Conservation (phyloP, 176 grass and related monocot species). For the Rhynchospora breviuscula region DNA sequence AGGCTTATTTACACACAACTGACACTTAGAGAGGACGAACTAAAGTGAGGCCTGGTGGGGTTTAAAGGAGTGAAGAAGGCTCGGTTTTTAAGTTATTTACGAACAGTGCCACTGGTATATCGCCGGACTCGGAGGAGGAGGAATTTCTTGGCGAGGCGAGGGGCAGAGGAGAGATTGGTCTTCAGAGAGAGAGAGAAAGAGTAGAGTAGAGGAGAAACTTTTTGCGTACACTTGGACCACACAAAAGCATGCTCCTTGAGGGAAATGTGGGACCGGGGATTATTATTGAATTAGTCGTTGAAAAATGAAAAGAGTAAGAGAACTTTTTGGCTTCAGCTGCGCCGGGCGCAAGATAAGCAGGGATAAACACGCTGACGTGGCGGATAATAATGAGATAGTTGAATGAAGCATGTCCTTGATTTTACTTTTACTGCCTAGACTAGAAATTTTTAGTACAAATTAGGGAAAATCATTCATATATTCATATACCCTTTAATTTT, state of each 20-base stretch:
- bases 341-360: neutral
- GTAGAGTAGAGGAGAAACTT: neutral
- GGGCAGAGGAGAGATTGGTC: constrained; percentile 5
- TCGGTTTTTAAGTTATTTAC: constrained; percentile 31
- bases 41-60: neutral
- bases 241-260: neutral
- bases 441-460: constrained; percentile 2
- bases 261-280: neutral
- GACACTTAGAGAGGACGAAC: neutral
- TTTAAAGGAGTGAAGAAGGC: neutral
- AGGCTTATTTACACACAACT: constrained; percentile 2
- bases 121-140: constrained; percentile 15
- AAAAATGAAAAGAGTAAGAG: constrained; percentile 4
- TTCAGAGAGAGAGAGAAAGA: constrained; percentile 1
- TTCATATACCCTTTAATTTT: too few relatives aligned
- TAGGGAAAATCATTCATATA: too few relatives aligned
- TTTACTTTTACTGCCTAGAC: constrained; percentile 16
- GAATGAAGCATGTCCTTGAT: neutral
- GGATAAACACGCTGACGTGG: constrained; percentile 12
- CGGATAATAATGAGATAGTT: neutral
- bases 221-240: neutral
- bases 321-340: neutral
- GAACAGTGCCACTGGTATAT: constrained; percentile 41
- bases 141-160: neutral
- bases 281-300: neutral